Conservation (phyloP, 306 rosid genomes). For the Lotus japonicus region DNA sequence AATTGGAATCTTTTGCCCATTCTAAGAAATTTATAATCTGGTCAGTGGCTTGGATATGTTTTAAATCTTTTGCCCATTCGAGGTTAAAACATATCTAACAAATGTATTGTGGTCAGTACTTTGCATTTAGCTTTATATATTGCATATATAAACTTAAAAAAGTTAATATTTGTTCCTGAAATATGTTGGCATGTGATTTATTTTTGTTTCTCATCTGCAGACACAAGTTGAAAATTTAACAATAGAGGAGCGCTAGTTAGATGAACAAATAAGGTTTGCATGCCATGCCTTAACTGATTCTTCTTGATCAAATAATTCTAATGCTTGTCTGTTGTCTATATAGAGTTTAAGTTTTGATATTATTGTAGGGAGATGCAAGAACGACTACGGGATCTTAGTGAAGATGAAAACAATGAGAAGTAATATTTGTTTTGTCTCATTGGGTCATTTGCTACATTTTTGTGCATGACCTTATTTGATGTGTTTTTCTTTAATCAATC, state of each 20-base stretch:
- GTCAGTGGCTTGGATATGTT: conserved; percentile 21
- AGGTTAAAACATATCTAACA: too few relatives aligned
- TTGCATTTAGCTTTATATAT: conserved; percentile 1
- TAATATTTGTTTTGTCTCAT: conserved; percentile 27
- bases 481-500: not conserved
- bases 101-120: too few relatives aligned
- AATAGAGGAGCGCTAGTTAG: conserved; percentile 59
- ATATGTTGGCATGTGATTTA: conserved; percentile 8
- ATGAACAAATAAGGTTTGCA: conserved; percentile 78
- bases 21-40: conserved; percentile 10
- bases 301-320: conserved; percentile 8
- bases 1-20: conserved; percentile 19
- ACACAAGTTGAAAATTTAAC: conserved; percentile 82
- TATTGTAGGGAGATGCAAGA: conserved; percentile 92
- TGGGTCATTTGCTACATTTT: not conserved
- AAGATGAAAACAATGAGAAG: conserved; percentile 87
- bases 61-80: too few relatives aligned
- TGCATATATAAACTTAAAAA: not conserved
- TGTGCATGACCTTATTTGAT: conserved; percentile 12
- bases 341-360: conserved; percentile 20
- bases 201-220: conserved; percentile 40
- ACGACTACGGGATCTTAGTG: conserved; percentile 72
- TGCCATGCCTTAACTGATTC: conserved; percentile 14
- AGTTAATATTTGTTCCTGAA: not conserved
- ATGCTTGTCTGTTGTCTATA: conserved; percentile 6